Base-by-base conservation (phyloP, 805 yeast genomes). In the Wickerhamomyces chambardii region DNA sequence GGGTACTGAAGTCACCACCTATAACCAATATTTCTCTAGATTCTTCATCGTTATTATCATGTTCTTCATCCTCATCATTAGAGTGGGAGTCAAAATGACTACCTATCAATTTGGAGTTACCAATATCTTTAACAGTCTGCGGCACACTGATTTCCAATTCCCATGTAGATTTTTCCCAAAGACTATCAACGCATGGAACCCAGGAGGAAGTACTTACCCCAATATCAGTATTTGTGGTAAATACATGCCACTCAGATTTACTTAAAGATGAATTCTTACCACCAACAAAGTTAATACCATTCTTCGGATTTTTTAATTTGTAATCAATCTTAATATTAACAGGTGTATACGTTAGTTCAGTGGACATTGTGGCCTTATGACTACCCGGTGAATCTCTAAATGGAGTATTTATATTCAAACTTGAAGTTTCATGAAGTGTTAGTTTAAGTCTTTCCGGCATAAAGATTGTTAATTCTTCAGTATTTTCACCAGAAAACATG, bases 101-200 rank as follows among this genome's bases (percentile, higher is more conserved):
- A 1, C 66, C 64, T n/a, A 61, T 51, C 15, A 59, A 31, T 34
- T 52, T 59, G 0, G 61, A 41, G 2, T 52, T 46, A 4, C 65
- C 81, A 24, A 89, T 74, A 51, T 84, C 89, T 28, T 75, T 74
- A 1, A 89, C 67, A 0, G 90, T 78, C 47, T 84, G 72, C 0
- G 97, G 95, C 3, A 86, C 77, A 41, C 79, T 75, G n/a, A 92
- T 64, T 50, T 85, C 95, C 9, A 92, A 53, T 42, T 87, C 87
- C 97, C 97, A 92, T 1, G 96, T 82, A 30, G 84, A 81, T 41
- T 85, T 73, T 47, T 87, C 96, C 73, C 89, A 81, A 24, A 87
- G 56, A 31, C 81, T 84, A 44, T 92, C 97, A 6, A 92, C 70
- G 53, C 98, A 92, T 0, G 99, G 99, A 33, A 92, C 83, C 99